phyloP scores from a whole-genome alignment of 164 flowering plant genomes.

The Platanus orientalis region DNA sequence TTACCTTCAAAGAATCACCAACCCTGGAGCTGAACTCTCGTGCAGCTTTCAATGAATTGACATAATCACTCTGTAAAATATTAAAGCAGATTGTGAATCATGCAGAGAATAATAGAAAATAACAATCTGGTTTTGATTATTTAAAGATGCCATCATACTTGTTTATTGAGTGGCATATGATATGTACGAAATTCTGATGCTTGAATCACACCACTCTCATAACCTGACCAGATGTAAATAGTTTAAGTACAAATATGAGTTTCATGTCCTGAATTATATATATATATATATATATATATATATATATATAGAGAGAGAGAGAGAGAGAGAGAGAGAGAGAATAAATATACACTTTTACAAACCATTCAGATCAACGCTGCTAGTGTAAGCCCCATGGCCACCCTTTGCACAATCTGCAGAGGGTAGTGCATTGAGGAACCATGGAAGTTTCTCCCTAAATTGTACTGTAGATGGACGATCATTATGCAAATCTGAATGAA shows the following conservation, averaged over 20 bases:
- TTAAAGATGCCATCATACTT: constrained; percentile 39
- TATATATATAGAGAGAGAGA: too few species aligned
- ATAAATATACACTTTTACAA: constrained; percentile 9
- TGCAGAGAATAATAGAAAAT: background rate
- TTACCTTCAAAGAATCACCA: constrained; percentile 78
- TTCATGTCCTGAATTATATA: background rate
- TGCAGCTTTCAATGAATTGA: constrained; percentile 90
- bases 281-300: too few species aligned
- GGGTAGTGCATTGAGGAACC: constrained; percentile 91
- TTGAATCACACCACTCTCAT: constrained; percentile 61
- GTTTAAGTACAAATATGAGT: background rate
- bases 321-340: too few species aligned
- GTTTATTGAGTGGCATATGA: constrained; percentile 96
- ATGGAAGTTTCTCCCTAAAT: constrained; percentile 91
- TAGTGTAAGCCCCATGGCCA: constrained; percentile 96
- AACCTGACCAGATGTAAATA: constrained; percentile 41
- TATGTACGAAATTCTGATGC: constrained; percentile 96
- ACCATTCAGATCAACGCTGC: constrained; percentile 87
- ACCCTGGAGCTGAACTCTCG: constrained; percentile 78
- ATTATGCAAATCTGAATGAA: constrained; percentile 64
- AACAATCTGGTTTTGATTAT: background rate
- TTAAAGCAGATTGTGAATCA: background rate
- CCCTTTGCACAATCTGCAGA: constrained; percentile 99
- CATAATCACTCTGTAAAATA: constrained; percentile 66
- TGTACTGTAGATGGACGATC: constrained; percentile 85